A percentile compares a stretch with the other conserved stretches of the same genome.
phyloP scores from a whole-genome alignment of 1,139 yeast genomes.

The Oligophagozyma castellii region DNA sequence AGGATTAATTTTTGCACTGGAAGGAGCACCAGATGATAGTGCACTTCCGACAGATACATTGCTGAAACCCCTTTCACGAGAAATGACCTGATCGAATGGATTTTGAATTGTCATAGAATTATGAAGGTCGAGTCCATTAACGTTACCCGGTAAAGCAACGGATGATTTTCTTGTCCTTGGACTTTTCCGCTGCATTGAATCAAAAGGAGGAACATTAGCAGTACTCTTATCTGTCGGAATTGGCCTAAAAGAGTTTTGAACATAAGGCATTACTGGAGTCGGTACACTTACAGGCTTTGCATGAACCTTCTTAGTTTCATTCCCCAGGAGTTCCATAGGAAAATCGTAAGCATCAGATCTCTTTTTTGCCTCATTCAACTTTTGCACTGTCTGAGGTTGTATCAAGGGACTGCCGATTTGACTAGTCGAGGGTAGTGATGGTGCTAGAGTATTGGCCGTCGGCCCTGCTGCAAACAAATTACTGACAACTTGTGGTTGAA shows the following conservation, averaged over 20 bases:
- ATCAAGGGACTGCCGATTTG: background rate
- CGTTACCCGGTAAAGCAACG: too few species aligned
- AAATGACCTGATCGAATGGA: too few species aligned
- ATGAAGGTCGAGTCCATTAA: too few species aligned
- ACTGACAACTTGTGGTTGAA: slow-evolving; percentile 5
- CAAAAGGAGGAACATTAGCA: too few species aligned
- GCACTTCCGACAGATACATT: slow-evolving; percentile 13
- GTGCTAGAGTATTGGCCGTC: background rate
- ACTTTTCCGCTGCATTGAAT: too few species aligned
- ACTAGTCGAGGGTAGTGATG: background rate
- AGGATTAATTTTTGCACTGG: slow-evolving; percentile 5
- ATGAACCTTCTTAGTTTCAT: slow-evolving; percentile 26
- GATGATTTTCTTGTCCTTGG: too few species aligned
- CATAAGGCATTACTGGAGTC: too few species aligned
- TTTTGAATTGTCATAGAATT: too few species aligned
- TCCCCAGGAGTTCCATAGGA: slow-evolving; percentile 43
- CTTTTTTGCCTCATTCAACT: slow-evolving; percentile 35
- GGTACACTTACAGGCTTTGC: slow-evolving; percentile 25
- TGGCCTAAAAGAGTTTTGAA: too few species aligned
- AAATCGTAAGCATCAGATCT: slow-evolving; percentile 71
- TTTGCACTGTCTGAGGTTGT: slow-evolving; percentile 17
- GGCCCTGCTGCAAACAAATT: slow-evolving; percentile 1
- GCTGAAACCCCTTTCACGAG: slow-evolving; percentile 15
- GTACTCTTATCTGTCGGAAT: too few species aligned
- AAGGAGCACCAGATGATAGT: slow-evolving; percentile 4